Percentiles rank a stretch among this genome's conserved stretches.
These are phyloP conservation scores for Meredithiella fracta DNA, from an alignment of 2,329 filamentous ascomycete species.

Conservation along the genomic window DNA sequence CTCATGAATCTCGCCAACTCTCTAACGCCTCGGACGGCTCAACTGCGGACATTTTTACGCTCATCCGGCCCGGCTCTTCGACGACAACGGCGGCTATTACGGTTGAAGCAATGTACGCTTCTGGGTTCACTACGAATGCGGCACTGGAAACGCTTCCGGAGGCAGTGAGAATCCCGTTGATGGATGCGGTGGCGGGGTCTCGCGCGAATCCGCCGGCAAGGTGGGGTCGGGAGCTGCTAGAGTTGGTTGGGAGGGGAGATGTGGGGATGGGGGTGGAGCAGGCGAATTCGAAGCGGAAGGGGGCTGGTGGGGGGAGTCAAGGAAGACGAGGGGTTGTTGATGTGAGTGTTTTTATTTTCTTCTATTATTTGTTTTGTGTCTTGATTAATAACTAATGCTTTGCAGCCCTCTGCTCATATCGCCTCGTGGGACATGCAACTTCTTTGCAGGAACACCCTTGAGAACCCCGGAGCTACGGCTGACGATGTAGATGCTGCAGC, in stretches of 20 bases:
- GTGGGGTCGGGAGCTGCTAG: constrained; percentile 57
- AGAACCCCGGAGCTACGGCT: constrained; percentile 31
- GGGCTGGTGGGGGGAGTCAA: neutral
- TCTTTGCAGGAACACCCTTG: constrained; percentile 54
- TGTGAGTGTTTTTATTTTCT: neutral
- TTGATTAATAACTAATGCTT: constrained; percentile 1
- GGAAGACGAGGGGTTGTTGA: constrained; percentile 27
- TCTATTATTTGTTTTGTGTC: neutral
- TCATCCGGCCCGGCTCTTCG: constrained; percentile 34
- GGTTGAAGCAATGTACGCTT: constrained; percentile 57
- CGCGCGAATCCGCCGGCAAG: constrained; percentile 64
- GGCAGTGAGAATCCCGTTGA: constrained; percentile 61
- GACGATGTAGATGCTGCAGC: constrained; percentile 66
- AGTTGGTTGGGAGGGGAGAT: constrained; percentile 67
- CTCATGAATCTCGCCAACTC: constrained; percentile 17
- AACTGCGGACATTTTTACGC: constrained; percentile 50
- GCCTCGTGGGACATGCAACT: constrained; percentile 59
- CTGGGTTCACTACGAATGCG: constrained; percentile 42
- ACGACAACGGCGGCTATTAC: constrained; percentile 33
- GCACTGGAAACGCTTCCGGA: constrained; percentile 75
- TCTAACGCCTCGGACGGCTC: constrained; percentile 49
- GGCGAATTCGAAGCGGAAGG: neutral
- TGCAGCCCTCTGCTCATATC: constrained; percentile 38
- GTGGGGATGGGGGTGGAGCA: constrained; percentile 33
- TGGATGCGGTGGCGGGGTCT: constrained; percentile 70